phyloP scores from a whole-genome alignment of 371 early-diverging fungal species.

The Encephalitozoon romaleae region DNA sequence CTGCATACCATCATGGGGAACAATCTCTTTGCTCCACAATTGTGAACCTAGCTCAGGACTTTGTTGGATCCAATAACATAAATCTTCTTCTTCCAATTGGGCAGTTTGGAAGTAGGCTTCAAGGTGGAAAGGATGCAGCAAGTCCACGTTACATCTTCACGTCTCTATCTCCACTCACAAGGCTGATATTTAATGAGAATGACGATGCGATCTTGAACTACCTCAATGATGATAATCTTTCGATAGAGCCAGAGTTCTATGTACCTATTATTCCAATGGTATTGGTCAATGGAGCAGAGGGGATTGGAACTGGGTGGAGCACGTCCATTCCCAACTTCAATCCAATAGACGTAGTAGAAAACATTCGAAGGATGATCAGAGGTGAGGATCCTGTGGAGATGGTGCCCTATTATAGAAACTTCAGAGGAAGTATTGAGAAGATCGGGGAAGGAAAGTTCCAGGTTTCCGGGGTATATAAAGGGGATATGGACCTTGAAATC shows the following conservation, averaged over 20 bases:
- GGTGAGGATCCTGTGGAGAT: slow-evolving; percentile 69
- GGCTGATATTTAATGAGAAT: slow-evolving; percentile 70
- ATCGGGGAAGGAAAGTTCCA: slow-evolving; percentile 65
- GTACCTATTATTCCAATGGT: slow-evolving; percentile 92
- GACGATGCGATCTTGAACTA: slow-evolving; percentile 81
- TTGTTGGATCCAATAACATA: slow-evolving; percentile 88
- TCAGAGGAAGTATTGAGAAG: slow-evolving; percentile 63
- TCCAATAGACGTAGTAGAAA: slow-evolving; percentile 81
- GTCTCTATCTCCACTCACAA: slow-evolving; percentile 68
- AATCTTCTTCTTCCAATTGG: slow-evolving; percentile 80
- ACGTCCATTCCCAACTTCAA: slow-evolving; percentile 70
- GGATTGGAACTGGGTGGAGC: slow-evolving; percentile 89
- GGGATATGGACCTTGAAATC: slow-evolving; percentile 69
- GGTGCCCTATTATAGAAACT: slow-evolving; percentile 91
- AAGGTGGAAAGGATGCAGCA: slow-evolving; percentile 95
- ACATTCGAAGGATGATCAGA: slow-evolving; percentile 73
- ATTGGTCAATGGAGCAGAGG: slow-evolving; percentile 87
- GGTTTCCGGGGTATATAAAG: slow-evolving; percentile 68
- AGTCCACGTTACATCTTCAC: slow-evolving; percentile 93
- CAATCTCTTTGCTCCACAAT: slow-evolving; percentile 76
- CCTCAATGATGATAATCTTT: slow-evolving; percentile 80
- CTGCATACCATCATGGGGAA: slow-evolving; percentile 97
- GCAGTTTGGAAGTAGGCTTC: slow-evolving; percentile 86
- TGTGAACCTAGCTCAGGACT: slow-evolving; percentile 89
- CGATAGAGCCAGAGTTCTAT: slow-evolving; percentile 91